Conservation (phyloP, 1,284 basidiomycete species). For the Malassezia japonica region DNA sequence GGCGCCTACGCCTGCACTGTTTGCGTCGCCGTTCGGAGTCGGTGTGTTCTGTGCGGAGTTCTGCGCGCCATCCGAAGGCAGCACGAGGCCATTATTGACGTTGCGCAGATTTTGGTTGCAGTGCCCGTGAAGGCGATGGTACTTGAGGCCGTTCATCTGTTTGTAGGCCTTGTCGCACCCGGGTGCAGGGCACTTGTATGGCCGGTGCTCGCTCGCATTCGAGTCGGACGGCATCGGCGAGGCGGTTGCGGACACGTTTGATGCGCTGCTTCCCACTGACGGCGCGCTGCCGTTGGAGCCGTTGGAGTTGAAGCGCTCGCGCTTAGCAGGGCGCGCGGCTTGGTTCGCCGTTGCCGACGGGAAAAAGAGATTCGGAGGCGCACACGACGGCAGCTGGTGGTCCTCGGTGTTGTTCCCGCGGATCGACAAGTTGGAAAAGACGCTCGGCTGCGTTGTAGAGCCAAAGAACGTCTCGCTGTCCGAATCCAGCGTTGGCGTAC, state of each 20-base stretch:
- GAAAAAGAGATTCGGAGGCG: conserved; percentile 48
- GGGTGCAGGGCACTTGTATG: conserved; percentile 89
- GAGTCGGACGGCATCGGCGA: conserved; percentile 10
- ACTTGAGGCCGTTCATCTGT: conserved; percentile 91
- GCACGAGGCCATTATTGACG: conserved; percentile 16
- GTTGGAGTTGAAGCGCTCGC: conserved; percentile 26
- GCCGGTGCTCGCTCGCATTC: conserved; percentile 56
- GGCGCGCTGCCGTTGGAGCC: not conserved
- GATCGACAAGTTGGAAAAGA: conserved; percentile 42
- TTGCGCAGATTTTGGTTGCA: conserved; percentile 53
- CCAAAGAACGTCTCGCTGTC: conserved; percentile 38
- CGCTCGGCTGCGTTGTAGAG: conserved; percentile 29
- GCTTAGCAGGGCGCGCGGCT: conserved; percentile 32
- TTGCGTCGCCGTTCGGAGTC: not conserved
- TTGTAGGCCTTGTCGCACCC: conserved; percentile 99
- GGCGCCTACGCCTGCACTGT: not conserved
- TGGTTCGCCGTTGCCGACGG: conserved; percentile 26
- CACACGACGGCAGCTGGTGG: conserved; percentile 45
- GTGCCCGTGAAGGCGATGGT: conserved; percentile 86
- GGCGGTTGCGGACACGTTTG: conserved; percentile 18
- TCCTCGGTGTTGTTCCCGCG: conserved; percentile 29
- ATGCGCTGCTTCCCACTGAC: not conserved
- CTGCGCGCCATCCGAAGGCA: not conserved
- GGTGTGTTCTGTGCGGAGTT: not conserved
- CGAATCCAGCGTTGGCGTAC: conserved; percentile 33